These are phyloP conservation scores for Panellus pusillus DNA, from an alignment of 768 basidiomycete genomes.

Conservation along the genomic window DNA sequence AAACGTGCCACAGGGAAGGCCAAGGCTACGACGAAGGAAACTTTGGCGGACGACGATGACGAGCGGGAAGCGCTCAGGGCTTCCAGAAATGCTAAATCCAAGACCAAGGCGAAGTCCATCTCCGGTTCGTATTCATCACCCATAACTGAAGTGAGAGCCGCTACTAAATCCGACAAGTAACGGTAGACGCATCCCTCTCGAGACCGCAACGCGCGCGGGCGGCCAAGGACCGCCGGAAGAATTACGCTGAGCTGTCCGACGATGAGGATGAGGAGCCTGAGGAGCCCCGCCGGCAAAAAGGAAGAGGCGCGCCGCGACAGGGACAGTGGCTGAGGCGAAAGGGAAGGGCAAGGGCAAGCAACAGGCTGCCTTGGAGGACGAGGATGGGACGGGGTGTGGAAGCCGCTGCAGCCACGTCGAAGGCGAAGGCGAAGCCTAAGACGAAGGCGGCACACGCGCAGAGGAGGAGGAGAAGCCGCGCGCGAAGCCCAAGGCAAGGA, in stretches of 20 bases:
- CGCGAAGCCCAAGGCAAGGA: slow-evolving; percentile 11
- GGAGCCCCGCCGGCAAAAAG: background rate
- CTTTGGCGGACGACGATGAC: too few species aligned
- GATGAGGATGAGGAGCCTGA: slow-evolving; percentile 4
- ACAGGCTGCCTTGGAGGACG: background rate
- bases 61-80: too few species aligned
- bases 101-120: too few species aligned
- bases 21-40: too few species aligned
- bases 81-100: too few species aligned
- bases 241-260: slow-evolving; percentile 17
- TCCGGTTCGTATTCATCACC: too few species aligned
- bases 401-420: background rate
- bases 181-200: background rate
- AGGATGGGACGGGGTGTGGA: too few species aligned
- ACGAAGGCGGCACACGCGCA: too few species aligned
- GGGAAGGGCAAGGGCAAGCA: background rate
- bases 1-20: too few species aligned
- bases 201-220: slow-evolving; percentile 6
- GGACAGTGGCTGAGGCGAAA: background rate
- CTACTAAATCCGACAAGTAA: background rate
- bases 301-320: background rate
- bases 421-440: slow-evolving; percentile 1
- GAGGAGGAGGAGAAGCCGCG: background rate
- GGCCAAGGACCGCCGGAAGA: slow-evolving; percentile 3
- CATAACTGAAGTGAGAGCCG: too few species aligned